A percentile compares a stretch with the other conserved stretches of the same genome.
phyloP scores from a whole-genome alignment of 495 filamentous ascomycete species.

The Aspergillus asperescens region DNA sequence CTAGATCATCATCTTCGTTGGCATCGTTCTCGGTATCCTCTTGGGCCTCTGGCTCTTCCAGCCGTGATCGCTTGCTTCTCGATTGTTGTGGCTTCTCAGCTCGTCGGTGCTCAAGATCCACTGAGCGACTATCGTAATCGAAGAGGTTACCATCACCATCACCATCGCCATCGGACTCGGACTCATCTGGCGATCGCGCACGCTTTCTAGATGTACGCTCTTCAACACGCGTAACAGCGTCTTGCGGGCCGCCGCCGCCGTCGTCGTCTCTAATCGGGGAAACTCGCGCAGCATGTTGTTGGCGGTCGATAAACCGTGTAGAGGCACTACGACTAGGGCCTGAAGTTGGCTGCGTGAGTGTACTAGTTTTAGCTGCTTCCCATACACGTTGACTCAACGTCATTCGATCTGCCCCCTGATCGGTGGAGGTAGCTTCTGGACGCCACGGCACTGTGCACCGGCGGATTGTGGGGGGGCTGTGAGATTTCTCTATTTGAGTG shows the following conservation, averaged over 20 bases:
- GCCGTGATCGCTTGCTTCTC: constrained; percentile 12
- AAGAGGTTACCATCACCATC: constrained; percentile 19
- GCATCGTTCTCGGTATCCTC: neutral
- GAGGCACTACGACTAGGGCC: constrained; percentile 2
- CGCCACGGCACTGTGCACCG: neutral
- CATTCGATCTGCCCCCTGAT: neutral
- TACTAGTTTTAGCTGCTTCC: constrained; percentile 1
- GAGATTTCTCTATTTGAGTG: constrained; percentile 15
- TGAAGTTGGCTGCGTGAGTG: neutral
- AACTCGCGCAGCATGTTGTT: constrained; percentile 27
- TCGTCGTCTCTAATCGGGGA: constrained; percentile 26
- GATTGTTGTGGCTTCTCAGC: constrained; percentile 24
- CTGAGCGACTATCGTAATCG: constrained; percentile 10
- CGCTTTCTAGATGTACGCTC: constrained; percentile 20
- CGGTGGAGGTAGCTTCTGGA: neutral
- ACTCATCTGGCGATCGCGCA: neutral
- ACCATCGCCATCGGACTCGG: constrained; percentile 15
- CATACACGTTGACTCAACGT: constrained; percentile 7
- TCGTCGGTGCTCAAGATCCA: constrained; percentile 14
- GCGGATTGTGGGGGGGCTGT: constrained; percentile 15
- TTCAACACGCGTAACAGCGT: constrained; percentile 11
- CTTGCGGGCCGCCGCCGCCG: constrained; percentile 14
- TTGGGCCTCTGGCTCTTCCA: neutral
- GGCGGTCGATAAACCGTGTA: constrained; percentile 32
- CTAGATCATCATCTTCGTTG: constrained; percentile 1